phyloP scores from a whole-genome alignment of 345 rosid genomes.

The Pelargonium nanum region DNA sequence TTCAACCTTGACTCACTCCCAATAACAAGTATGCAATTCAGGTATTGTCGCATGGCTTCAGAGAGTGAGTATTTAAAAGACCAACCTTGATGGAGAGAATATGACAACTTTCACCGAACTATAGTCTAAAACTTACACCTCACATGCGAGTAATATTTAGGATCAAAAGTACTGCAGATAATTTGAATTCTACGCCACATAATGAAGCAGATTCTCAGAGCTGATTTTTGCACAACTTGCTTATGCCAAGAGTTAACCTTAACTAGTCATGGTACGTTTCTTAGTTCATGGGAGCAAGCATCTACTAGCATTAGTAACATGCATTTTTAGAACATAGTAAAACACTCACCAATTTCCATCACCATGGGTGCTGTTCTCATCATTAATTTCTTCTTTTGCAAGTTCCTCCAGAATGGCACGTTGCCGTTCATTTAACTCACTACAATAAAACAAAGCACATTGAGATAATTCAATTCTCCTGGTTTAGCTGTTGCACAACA shows the following conservation, averaged over 20 bases:
- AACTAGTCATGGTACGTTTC: neutral
- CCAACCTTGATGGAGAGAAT: neutral
- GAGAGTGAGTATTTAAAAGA: no score
- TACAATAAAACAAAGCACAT: constrained; percentile 16
- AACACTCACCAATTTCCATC: constrained; percentile 59
- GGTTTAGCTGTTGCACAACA: neutral
- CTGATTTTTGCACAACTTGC: no score
- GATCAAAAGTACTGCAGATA: neutral
- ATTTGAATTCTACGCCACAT: neutral
- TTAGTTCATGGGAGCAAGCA: neutral
- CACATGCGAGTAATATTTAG: no score
- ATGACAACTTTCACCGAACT: neutral
- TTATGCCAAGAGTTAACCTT: neutral
- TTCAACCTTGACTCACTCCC: no score
- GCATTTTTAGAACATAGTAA: neutral
- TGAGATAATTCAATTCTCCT: constrained; percentile 2
- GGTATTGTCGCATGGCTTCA: neutral
- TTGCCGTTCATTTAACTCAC: constrained; percentile 61
- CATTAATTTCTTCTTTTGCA: constrained; percentile 66
- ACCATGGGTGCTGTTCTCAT: constrained; percentile 24
- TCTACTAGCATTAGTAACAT: neutral
- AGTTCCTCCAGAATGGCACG: constrained; percentile 77
- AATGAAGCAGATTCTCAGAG: neutral
- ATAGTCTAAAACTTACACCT: neutral
- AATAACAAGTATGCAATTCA: no score